Percentiles rank a stretch among this genome's conserved stretches.
Evolutionary conservation across 139 green algal species (phyloP).

Genomic region (Dunaliella primolecta): DNA sequence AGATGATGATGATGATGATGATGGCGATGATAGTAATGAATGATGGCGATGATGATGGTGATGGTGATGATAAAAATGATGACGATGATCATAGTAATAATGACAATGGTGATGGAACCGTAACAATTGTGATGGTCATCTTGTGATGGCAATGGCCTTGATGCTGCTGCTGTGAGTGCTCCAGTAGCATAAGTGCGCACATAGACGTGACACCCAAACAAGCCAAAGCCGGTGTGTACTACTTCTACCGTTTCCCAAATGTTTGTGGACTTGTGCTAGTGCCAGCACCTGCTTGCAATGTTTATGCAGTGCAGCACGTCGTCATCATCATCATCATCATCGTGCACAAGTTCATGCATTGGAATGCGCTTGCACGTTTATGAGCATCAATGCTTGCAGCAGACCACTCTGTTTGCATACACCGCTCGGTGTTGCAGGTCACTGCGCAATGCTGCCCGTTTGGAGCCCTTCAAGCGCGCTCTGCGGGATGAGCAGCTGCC

Average conservation of each 20-base stretch:
- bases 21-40: neutral
- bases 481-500: constrained; percentile 32
- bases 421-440: neutral
- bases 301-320: too few species aligned
- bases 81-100: neutral
- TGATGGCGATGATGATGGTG: neutral
- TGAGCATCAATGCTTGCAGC: too few species aligned
- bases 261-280: too few species aligned
- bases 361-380: too few species aligned
- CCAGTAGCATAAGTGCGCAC: too few species aligned
- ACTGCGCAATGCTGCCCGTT: neutral
- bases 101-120: neutral
- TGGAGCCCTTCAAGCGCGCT: constrained; percentile 11
- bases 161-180: neutral
- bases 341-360: too few species aligned
- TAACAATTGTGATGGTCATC: neutral
- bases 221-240: too few species aligned
- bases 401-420: too few species aligned
- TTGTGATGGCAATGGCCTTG: too few species aligned
- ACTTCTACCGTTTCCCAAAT: too few species aligned
- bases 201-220: neutral
- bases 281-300: too few species aligned
- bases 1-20: neutral
- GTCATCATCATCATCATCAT: too few species aligned
- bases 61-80: neutral